Evolutionary conservation across 164 flowering plant genomes (phyloP).

Genomic region (Houttuynia cordata): DNA sequence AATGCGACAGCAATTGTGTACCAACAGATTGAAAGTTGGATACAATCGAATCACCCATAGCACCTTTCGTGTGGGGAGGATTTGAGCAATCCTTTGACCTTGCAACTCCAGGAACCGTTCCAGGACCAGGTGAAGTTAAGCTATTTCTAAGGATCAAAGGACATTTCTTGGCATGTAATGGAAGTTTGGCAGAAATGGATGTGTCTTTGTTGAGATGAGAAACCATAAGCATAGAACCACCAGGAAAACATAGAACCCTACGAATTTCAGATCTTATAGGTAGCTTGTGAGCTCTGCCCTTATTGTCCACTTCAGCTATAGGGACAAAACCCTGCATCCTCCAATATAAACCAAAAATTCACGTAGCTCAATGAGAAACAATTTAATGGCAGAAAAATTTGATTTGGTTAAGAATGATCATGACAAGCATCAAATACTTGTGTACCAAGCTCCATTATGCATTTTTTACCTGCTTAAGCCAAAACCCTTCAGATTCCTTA

Average conservation of each 20-base stretch:
- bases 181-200: constrained; percentile 11
- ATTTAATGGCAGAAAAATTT: neutral
- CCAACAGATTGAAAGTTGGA: constrained; percentile 6
- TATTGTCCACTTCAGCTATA: constrained; percentile 61
- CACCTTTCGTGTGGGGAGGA: constrained; percentile 5
- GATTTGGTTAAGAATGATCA: neutral
- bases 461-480: constrained; percentile 68
- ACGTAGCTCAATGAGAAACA: neutral
- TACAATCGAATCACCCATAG: constrained; percentile 1
- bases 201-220: constrained; percentile 44
- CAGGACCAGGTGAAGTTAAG: constrained; percentile 11
- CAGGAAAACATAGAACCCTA: constrained; percentile 76
- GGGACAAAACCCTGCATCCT: constrained; percentile 58
- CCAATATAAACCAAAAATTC: constrained; percentile 2
- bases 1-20: constrained; percentile 11
- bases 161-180: constrained; percentile 11
- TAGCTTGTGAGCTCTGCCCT: constrained; percentile 62
- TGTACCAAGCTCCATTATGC: neutral
- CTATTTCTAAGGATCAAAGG: constrained; percentile 14
- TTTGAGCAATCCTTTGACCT: constrained; percentile 5
- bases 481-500: constrained; percentile 82
- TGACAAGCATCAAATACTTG: neutral
- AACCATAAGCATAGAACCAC: constrained; percentile 84
- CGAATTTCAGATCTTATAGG: constrained; percentile 71
- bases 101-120: constrained; percentile 10